Evolutionary conservation across 129 eudicot species (phyloP), one percentile per base, ranked within the genome.

Genomic region (Chrysanthemum seticuspe): DNA sequence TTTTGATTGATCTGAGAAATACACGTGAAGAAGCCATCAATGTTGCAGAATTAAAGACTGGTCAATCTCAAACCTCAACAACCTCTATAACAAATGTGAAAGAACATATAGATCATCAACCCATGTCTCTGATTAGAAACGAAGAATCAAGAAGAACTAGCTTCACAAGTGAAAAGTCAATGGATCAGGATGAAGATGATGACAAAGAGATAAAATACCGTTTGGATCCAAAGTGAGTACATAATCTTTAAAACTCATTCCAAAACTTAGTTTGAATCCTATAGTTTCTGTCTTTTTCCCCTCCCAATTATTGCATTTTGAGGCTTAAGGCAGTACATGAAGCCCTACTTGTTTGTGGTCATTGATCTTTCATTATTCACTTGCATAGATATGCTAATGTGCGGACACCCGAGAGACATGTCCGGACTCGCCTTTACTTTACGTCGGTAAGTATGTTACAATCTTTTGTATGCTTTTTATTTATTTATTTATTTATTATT

Each of bases 21-120:
- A 94, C 99, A 72, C 93, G 96, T 10, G 97, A 90, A 75, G 99
- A 94, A 90, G 99, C 99, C 51, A 84, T 88, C 52, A 86, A 85
- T 80, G 89, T 94, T 52, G 96, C 99, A 48, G 97, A 88, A 83
- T 25, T 94, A 78, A 94, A 90, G 89, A 80, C 85, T 80, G 18
- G 58, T 14, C 14, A 19, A n/a, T n/a, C 86, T 31, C 96, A 87
- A 29, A 66, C 75, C 58, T 71, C 74, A 66, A 70, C 79, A 44
- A 65, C 81, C 57, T 45, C 80, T 61, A 34, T 51, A 44, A 77
- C 64, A 65, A 72, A 71, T 72, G 78, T 65, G 78, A 90, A 79
- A 76, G 97, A 94, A 76, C 88, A 87, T 71, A 55, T 74, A 45
- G 91, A 86, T 74, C 55, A 77, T 75, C 90, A 65, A 67, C 68